Evolutionary conservation across 768 basidiomycete genomes (phyloP).

Genomic region (Butyriboletus loyo): DNA sequence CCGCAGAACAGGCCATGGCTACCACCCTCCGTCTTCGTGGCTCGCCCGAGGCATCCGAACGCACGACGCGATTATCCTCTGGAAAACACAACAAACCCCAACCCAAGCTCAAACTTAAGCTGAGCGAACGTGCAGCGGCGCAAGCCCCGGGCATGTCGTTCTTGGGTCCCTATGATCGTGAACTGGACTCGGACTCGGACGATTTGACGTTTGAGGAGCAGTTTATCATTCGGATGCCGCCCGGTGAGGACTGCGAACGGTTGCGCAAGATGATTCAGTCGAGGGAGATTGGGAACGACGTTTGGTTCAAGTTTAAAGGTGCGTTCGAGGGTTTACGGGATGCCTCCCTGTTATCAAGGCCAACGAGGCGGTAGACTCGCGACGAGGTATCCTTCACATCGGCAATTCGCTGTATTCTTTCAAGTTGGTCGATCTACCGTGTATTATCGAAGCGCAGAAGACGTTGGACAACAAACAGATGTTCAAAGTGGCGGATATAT

Average conservation of each 20-base stretch:
- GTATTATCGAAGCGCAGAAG: constrained; percentile 93
- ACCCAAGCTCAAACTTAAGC: constrained; percentile 85
- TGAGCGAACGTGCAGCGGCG: constrained; percentile 78
- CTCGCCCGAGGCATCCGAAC: constrained; percentile 38
- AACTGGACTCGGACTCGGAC: constrained; percentile 93
- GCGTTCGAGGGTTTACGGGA: neutral
- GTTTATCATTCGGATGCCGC: constrained; percentile 87
- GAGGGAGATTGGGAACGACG: constrained; percentile 76
- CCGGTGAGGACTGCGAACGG: constrained; percentile 77
- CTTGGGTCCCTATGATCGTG: constrained; percentile 88
- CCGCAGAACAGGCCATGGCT: constrained; percentile 35
- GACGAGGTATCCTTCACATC: constrained; percentile 86
- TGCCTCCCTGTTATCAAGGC: constrained; percentile 1
- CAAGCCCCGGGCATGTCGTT: constrained; percentile 86
- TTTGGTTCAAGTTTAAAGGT: constrained; percentile 99
- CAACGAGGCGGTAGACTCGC: constrained; percentile 60
- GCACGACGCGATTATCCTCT: constrained; percentile 56
- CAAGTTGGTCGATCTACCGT: constrained; percentile 94
- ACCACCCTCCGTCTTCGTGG: constrained; percentile 31
- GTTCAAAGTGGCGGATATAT: constrained; percentile 99
- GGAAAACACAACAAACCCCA: constrained; percentile 45
- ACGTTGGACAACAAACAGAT: constrained; percentile 94
- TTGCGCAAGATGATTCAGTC: constrained; percentile 78
- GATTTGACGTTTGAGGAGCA: constrained; percentile 96
- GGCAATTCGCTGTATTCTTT: constrained; percentile 78